Evolutionary conservation across 305 asterid species (phyloP).

Genomic region (Fraxinus velutina): DNA sequence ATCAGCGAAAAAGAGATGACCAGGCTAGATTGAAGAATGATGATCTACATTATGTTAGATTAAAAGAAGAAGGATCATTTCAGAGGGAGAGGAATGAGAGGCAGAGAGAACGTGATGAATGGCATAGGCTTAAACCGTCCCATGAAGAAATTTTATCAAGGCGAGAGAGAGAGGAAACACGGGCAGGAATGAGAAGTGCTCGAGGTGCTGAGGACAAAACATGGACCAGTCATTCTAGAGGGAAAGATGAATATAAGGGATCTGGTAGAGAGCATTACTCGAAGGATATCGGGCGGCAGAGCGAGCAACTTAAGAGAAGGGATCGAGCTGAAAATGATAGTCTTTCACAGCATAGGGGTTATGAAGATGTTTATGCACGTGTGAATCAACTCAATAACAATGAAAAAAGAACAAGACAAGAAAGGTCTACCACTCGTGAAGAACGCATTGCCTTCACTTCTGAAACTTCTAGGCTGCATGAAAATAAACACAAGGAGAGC

Average conservation of each 20-base stretch:
- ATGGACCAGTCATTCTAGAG: conserved; percentile 61
- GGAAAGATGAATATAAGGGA: conserved; percentile 66
- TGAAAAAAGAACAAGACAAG: conserved; percentile 69
- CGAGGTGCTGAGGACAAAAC: conserved; percentile 64
- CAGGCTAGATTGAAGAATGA: conserved; percentile 56
- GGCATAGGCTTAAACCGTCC: conserved; percentile 62
- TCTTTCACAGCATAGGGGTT: conserved; percentile 56
- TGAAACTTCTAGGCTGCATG: conserved; percentile 56
- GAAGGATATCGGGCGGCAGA: conserved; percentile 55
- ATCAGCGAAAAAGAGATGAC: conserved; percentile 70
- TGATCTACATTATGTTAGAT: conserved; percentile 55
- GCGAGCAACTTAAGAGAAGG: conserved; percentile 64
- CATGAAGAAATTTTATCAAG: conserved; percentile 56
- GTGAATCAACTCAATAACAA: conserved; percentile 46
- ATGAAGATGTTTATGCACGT: conserved; percentile 58
- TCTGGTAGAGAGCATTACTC: conserved; percentile 63
- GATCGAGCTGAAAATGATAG: conserved; percentile 64
- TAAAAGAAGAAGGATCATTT: conserved; percentile 61
- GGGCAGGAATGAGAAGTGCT: conserved; percentile 48
- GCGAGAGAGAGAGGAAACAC: conserved; percentile 71
- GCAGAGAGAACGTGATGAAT: conserved; percentile 79
- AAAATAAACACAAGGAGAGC: conserved; percentile 52
- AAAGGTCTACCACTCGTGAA: conserved; percentile 57
- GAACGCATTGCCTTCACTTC: conserved; percentile 56
- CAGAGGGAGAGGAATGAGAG: conserved; percentile 71